Percentiles rank a stretch among this genome's conserved stretches.
These are phyloP conservation scores for Claviceps pusilla DNA, from an alignment of 2,329 filamentous ascomycete genomes.

Conservation along the genomic window DNA sequence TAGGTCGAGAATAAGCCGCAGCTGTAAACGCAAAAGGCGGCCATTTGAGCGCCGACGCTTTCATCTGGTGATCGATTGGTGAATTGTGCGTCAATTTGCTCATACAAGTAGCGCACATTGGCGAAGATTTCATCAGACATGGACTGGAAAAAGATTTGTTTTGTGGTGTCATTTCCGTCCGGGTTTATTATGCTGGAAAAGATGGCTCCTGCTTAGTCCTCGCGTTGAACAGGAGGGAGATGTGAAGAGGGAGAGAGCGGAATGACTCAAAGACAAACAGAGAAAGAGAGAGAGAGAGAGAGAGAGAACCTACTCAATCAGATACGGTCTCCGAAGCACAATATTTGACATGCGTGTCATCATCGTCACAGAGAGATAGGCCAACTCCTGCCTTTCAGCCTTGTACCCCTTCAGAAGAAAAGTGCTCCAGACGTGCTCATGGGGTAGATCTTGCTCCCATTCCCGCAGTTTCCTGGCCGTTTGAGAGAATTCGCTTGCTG, in stretches of 20 bases:
- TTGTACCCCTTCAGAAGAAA: conserved; percentile 30
- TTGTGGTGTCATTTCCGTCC: conserved; percentile 22
- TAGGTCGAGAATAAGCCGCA: conserved; percentile 38
- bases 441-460: conserved; percentile 34
- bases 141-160: conserved; percentile 25
- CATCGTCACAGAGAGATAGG: conserved; percentile 40
- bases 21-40: conserved; percentile 40
- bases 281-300: background rate
- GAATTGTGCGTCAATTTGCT: conserved; percentile 38
- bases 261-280: too few relatives aligned
- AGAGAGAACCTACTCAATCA: conserved; percentile 28
- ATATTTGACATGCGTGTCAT: conserved; percentile 42
- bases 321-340: conserved; percentile 37
- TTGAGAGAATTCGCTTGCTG: conserved; percentile 30
- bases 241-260: background rate
- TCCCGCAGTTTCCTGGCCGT: conserved; percentile 27
- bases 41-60: conserved; percentile 38
- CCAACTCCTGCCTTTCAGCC: conserved; percentile 32
- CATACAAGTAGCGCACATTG: conserved; percentile 31
- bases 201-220: background rate
- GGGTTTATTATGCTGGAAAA: conserved; percentile 27
- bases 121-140: conserved; percentile 33
- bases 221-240: background rate
- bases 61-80: conserved; percentile 29
- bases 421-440: conserved; percentile 31